These are phyloP conservation scores for Excoecaria agallocha DNA, from an alignment of 345 rosid species.

Conservation along the genomic window DNA sequence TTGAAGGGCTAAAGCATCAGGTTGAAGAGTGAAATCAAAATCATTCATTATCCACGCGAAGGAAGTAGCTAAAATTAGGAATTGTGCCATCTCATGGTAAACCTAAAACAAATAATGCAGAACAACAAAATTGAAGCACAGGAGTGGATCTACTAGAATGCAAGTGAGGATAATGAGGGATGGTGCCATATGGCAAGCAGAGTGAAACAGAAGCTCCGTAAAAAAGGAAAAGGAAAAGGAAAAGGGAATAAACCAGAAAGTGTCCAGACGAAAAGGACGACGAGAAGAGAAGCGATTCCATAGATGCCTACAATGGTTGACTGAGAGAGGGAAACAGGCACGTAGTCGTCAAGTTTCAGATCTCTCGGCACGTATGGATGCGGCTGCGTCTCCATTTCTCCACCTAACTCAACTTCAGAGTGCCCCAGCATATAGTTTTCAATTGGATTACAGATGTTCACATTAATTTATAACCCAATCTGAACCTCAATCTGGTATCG, in stretches of 20 bases:
- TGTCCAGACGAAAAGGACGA: constrained; percentile 62
- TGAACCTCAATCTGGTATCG: too few relatives aligned
- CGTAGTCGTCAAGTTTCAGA: constrained; percentile 62
- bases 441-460: too few relatives aligned
- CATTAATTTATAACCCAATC: too few relatives aligned
- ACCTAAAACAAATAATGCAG: neutral
- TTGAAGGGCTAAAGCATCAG: neutral
- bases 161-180: too few relatives aligned
- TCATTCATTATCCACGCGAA: neutral
- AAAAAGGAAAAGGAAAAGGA: neutral
- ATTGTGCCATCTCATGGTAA: neutral
- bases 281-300: constrained; percentile 45
- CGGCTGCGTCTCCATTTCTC: constrained; percentile 21
- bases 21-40: neutral
- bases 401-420: neutral
- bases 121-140: neutral
- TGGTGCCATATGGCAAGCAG: neutral
- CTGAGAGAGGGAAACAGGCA: constrained; percentile 55
- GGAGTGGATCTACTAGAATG: neutral
- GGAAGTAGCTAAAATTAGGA: neutral
- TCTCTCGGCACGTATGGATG: constrained; percentile 87
- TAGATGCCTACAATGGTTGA: constrained; percentile 55
- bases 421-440: too few relatives aligned
- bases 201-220: neutral
- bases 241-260: constrained; percentile 49